Conservation (phyloP, 176 grass and related monocot genomes). For the Chrysopogon serrulatus region DNA sequence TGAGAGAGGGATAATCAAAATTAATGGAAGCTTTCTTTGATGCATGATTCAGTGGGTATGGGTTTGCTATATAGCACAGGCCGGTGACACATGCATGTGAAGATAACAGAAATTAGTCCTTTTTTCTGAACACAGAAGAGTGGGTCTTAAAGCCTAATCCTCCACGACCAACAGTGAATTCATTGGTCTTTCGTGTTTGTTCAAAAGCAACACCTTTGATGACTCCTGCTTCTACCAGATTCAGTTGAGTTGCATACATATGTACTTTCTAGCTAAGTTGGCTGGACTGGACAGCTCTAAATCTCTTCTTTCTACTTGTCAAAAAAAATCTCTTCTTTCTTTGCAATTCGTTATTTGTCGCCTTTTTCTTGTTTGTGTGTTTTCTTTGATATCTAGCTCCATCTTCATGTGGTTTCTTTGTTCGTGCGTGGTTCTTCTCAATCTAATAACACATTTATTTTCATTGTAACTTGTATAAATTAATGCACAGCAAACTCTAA, state of each 20-base stretch:
- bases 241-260: neutral
- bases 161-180: neutral
- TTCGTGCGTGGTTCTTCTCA: neutral
- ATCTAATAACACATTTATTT: slow-evolving; percentile 4
- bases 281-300: neutral
- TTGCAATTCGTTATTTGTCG: neutral
- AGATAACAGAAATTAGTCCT: neutral
- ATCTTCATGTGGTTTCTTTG: neutral
- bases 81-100: neutral
- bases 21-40: neutral
- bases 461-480: neutral
- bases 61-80: neutral
- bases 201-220: neutral
- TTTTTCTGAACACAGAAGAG: neutral
- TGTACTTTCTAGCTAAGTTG: neutral
- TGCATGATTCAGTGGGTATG: neutral
- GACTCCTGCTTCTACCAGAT: neutral
- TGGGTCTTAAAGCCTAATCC: neutral
- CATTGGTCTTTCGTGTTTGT: neutral
- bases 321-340: neutral
- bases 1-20: neutral
- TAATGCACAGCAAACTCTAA: neutral
- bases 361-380: neutral
- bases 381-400: neutral
- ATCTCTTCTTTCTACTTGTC: neutral